Percentiles rank a stretch among this genome's conserved stretches.
These are phyloP conservation scores for Cubamyces lactineus DNA, from an alignment of 768 basidiomycete species.

Conservation along the genomic window DNA sequence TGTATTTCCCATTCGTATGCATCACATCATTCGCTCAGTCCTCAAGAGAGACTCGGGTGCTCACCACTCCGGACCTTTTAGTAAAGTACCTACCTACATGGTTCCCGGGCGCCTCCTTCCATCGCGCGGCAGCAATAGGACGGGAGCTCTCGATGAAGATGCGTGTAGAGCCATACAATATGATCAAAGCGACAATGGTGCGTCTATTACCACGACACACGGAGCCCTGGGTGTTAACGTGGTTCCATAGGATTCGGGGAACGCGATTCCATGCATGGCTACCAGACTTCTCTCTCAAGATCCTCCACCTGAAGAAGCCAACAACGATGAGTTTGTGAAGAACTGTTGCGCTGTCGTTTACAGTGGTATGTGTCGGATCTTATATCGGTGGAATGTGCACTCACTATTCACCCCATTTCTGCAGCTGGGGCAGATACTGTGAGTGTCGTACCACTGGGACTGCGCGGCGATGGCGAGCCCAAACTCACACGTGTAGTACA, in stretches of 20 bases:
- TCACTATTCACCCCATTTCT: no score
- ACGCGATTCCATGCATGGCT: neutral
- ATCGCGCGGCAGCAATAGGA: conserved; percentile 6
- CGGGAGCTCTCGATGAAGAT: neutral
- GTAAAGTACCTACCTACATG: conserved; percentile 23
- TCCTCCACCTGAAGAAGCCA: neutral
- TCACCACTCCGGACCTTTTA: no score
- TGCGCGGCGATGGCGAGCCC: no score
- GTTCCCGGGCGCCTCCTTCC: conserved; percentile 26
- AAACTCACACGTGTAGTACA: no score
- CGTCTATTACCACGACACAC: no score
- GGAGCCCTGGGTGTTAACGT: no score
- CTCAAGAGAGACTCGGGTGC: no score
- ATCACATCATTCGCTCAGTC: no score
- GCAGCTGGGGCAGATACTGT: conserved; percentile 13
- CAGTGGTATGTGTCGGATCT: neutral
- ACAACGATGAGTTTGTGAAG: neutral
- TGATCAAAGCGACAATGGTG: neutral
- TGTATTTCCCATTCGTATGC: conserved; percentile 1
- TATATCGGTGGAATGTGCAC: neutral
- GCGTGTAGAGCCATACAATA: conserved; percentile 1
- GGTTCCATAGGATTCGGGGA: neutral
- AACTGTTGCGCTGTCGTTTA: neutral
- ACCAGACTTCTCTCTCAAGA: neutral
- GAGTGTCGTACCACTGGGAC: conserved; percentile 1